Evolutionary conservation across 2,329 filamentous ascomycete species (phyloP), one percentile per base, ranked within the genome.

Genomic region (Diaporthe batatas): DNA sequence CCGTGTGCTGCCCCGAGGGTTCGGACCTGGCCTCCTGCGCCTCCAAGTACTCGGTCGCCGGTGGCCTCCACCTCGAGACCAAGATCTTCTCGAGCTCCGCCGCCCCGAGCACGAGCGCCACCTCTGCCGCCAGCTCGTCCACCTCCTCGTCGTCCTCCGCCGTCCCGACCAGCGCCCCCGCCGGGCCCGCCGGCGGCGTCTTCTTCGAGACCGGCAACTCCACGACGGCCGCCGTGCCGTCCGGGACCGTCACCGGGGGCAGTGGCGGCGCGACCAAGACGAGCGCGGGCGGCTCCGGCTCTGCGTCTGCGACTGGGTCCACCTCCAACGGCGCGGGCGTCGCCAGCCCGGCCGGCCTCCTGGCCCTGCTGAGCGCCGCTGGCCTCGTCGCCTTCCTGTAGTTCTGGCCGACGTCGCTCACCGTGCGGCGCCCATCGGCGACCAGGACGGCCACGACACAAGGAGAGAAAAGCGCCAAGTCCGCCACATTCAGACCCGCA

Each of bases 1-100:
- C 90, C 44, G 87, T 87, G 83, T 92, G 90, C 84, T 92, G 90
- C 81, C 89, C 89, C 54, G 81, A 90, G 55, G 84, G 82, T 74
- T 83, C 88, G 84, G 83, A 86, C 74, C 83, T 91, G 64, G 81
- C 80, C 34, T 81, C 86, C 58, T 92, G 90, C 81, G 90, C 90
- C 71, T 81, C 82, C 68, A 84, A 82, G 39, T 87, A 86, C 76
- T 81, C 79, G 57, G 81, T 88, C 70, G 82, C 85, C 42, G 88
- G 87, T 69, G 81, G 80, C 55, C 86, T 91, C 70, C 81, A 84
- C 67, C 84, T 84, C 65, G 83, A 86, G 75, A 84, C 85, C 34
- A 79, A 84, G 70, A 78, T 82, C 58, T 80, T 83, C 12, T 42
- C 12, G 14, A 81, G 80, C 14, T 77, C 82, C 34, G 76, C 80